Evolutionary conservation across 2,329 filamentous ascomycete genomes (phyloP).

Genomic region (Trichoderma simmonsii): DNA sequence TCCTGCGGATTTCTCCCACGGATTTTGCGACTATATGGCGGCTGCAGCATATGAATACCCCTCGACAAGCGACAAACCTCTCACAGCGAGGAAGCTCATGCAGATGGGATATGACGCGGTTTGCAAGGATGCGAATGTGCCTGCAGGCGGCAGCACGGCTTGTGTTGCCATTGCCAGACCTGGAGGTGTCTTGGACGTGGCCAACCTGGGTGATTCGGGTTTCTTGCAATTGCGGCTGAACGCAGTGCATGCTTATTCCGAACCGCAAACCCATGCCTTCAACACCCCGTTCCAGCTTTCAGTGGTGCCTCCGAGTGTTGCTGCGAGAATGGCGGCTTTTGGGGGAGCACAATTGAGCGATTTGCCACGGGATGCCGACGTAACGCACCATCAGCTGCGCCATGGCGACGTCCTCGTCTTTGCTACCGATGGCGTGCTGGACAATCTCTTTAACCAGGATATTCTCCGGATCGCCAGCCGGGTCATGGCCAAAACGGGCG

Average conservation of each 20-base stretch:
- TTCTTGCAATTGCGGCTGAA: constrained; percentile 85
- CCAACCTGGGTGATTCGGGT: constrained; percentile 93
- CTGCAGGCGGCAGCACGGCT: constrained; percentile 86
- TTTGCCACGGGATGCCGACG: constrained; percentile 76
- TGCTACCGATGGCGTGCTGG: constrained; percentile 92
- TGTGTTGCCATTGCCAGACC: constrained; percentile 75
- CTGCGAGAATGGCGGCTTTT: constrained; percentile 77
- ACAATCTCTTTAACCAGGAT: constrained; percentile 91
- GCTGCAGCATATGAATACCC: constrained; percentile 62
- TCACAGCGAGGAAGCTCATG: constrained; percentile 69
- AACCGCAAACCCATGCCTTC: constrained; percentile 91
- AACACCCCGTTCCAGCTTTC: constrained; percentile 96
- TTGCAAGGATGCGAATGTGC: constrained; percentile 67
- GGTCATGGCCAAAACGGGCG: constrained; percentile 69
- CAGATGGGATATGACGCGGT: constrained; percentile 82
- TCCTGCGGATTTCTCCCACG: constrained; percentile 92
- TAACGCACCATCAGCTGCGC: constrained; percentile 70
- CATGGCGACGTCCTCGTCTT: constrained; percentile 94
- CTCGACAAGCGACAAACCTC: constrained; percentile 33
- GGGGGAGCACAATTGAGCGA: constrained; percentile 80
- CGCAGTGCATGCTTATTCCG: constrained; percentile 77
- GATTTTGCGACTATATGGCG: constrained; percentile 91
- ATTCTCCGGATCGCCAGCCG: constrained; percentile 75
- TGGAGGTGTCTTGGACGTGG: constrained; percentile 76
- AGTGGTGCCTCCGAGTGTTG: constrained; percentile 76